These are phyloP conservation scores for Sphagnum contortum DNA, from an alignment of 225 moss, liverwort and hornwort species.

Conservation along the genomic window DNA sequence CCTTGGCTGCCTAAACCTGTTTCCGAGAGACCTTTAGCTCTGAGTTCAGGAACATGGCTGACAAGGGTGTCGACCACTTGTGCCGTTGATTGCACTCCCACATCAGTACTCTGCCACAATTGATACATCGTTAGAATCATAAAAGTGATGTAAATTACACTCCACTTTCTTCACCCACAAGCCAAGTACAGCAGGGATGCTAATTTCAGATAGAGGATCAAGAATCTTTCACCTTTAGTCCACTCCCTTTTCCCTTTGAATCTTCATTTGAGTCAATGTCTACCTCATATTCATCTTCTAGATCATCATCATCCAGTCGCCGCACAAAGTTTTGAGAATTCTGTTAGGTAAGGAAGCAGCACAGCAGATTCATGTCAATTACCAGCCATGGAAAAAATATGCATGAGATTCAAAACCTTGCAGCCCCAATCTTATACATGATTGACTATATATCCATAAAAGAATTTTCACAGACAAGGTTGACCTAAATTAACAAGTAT, in stretches of 20 bases:
- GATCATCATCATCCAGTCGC: conserved; percentile 55
- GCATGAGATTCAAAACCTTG: too few species aligned
- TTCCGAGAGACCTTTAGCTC: conserved; percentile 22
- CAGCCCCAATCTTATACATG: too few species aligned
- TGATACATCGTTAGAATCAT: neutral
- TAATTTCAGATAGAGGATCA: neutral
- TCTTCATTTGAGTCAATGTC: conserved; percentile 23
- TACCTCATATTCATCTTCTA: conserved; percentile 48
- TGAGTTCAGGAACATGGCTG: conserved; percentile 20
- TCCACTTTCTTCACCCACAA: neutral
- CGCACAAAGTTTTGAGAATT: conserved; percentile 63
- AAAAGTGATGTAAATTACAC: neutral
- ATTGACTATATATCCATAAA: too few species aligned
- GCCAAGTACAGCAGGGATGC: neutral
- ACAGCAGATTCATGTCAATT: too few species aligned
- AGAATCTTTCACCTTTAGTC: conserved; percentile 12
- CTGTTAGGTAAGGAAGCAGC: conserved; percentile 11
- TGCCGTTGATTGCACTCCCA: conserved; percentile 12
- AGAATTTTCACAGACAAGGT: too few species aligned
- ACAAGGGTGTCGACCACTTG: conserved; percentile 20
- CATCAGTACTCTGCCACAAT: conserved; percentile 4
- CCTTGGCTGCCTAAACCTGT: neutral
- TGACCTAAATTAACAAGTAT: too few species aligned
- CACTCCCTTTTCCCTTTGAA: conserved; percentile 8
- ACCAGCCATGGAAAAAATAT: too few species aligned